phyloP scores from a whole-genome alignment of 345 rosid genomes.

The Hibiscus tridactylites region DNA sequence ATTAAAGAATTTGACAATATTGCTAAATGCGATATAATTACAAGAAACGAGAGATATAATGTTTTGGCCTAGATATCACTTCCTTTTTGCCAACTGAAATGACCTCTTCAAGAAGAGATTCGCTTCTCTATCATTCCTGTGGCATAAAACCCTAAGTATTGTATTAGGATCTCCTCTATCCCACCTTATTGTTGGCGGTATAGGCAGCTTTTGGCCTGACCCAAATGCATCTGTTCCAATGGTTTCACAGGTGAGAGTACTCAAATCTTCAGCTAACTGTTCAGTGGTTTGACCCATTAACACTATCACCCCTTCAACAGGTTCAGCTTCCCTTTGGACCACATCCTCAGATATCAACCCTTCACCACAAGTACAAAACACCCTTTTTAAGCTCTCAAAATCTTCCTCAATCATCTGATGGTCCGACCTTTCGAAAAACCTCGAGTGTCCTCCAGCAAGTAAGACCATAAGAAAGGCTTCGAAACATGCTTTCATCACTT shows the following conservation, averaged over 20 bases:
- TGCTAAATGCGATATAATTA: too few species aligned
- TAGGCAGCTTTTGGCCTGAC: constrained; percentile 49
- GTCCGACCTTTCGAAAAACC: constrained; percentile 55
- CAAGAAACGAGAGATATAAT: too few species aligned
- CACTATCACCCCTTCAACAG: constrained; percentile 62
- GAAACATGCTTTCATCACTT: constrained; percentile 74
- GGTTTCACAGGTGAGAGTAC: constrained; percentile 49
- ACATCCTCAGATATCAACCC: constrained; percentile 60
- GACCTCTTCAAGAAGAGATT: constrained; percentile 58
- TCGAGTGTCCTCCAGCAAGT: constrained; percentile 61
- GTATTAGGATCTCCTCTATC: constrained; percentile 78
- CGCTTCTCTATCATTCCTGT: constrained; percentile 65
- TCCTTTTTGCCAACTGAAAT: constrained; percentile 64
- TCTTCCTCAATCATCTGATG: constrained; percentile 55
- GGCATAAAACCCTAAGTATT: constrained; percentile 63
- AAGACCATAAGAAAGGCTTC: constrained; percentile 78
- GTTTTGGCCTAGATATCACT: constrained; percentile 15
- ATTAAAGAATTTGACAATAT: too few species aligned
- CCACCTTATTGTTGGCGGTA: constrained; percentile 83
- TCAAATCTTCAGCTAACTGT: constrained; percentile 74
- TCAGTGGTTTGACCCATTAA: constrained; percentile 73
- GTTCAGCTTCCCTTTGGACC: constrained; percentile 61
- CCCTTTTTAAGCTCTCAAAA: constrained; percentile 54
- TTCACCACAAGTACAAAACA: constrained; percentile 65
- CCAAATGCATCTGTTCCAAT: constrained; percentile 37